Percentiles rank a stretch among this genome's conserved stretches.
Conservation (phyloP, 2,329 filamentous ascomycete species). For the Nemania bipapillata region DNA sequence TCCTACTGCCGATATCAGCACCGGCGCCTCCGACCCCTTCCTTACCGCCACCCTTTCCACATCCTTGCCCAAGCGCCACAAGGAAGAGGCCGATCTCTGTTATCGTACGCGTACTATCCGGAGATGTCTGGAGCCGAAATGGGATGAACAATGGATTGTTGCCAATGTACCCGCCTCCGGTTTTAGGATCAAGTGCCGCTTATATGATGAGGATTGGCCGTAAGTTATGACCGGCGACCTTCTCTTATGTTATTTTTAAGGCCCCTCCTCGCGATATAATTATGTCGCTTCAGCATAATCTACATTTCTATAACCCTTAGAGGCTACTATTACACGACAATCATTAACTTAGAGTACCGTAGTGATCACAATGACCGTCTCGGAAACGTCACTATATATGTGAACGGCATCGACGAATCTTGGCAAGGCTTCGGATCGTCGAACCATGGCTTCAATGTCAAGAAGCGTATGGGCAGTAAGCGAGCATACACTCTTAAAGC, state of each 20-base stretch:
- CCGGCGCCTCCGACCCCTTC: constrained; percentile 84
- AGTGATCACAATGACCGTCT: constrained; percentile 84
- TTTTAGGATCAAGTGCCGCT: constrained; percentile 83
- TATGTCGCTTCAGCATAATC: too few species aligned
- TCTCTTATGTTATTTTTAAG: neutral
- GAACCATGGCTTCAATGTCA: constrained; percentile 72
- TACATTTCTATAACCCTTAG: neutral
- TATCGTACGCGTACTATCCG: constrained; percentile 81
- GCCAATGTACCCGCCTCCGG: constrained; percentile 84
- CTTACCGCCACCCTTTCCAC: constrained; percentile 79
- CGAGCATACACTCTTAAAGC: constrained; percentile 81
- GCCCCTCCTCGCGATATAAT: neutral
- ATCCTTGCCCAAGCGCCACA: constrained; percentile 77
- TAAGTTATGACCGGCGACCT: constrained; percentile 7
- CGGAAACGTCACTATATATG: constrained; percentile 81
- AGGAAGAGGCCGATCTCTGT: constrained; percentile 80
- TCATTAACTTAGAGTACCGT: constrained; percentile 3
- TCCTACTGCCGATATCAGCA: constrained; percentile 81
- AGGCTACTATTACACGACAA: neutral
- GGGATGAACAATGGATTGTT: constrained; percentile 88
- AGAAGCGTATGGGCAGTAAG: constrained; percentile 88
- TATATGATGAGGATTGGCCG: constrained; percentile 90
- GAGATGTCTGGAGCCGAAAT: constrained; percentile 76
- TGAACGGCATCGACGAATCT: constrained; percentile 67
- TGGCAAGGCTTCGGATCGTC: constrained; percentile 75